Percentiles rank a stretch among this genome's conserved stretches.
Conservation (phyloP, 169 alveolate species). For the Cryptosporidium xiaoi region DNA sequence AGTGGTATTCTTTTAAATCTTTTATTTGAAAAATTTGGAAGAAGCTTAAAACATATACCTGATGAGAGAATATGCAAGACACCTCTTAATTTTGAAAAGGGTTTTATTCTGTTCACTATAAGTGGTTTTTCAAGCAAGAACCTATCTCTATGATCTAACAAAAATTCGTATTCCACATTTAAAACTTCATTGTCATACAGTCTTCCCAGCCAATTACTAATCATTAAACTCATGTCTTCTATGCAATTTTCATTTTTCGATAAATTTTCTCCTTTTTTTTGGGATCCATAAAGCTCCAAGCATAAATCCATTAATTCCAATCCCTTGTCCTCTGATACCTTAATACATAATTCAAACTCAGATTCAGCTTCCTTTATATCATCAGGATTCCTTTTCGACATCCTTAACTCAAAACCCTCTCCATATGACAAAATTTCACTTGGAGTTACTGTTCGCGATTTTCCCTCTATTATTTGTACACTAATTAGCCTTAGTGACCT, state of each 20-base stretch:
- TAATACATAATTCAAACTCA: conserved; percentile 18
- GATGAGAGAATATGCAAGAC: conserved; percentile 81
- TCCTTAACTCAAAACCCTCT: too few relatives aligned
- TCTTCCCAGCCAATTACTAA: conserved; percentile 30
- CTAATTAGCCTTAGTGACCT: conserved; percentile 17
- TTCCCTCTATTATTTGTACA: conserved; percentile 56
- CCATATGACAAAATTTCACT: conserved; percentile 10
- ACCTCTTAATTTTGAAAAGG: conserved; percentile 85
- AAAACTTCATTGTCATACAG: conserved; percentile 38
- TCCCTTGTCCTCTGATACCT: conserved; percentile 19
- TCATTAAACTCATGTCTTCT: neutral
- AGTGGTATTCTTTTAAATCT: conserved; percentile 81
- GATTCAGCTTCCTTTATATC: neutral
- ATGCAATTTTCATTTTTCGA: neutral
- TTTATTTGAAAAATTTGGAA: conserved; percentile 86
- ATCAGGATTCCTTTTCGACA: too few relatives aligned
- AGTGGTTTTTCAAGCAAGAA: conserved; percentile 49
- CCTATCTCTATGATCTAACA: conserved; percentile 49
- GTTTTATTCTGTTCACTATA: conserved; percentile 78
- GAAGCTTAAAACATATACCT: conserved; percentile 83
- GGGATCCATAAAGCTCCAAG: conserved; percentile 1
- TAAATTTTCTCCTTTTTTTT: neutral
- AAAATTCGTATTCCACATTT: conserved; percentile 70
- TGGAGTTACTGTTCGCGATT: conserved; percentile 55
- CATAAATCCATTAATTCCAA: conserved; percentile 1